Evolutionary conservation across 179 eudicot species (phyloP).

Genomic region (Silene noctiflora): DNA sequence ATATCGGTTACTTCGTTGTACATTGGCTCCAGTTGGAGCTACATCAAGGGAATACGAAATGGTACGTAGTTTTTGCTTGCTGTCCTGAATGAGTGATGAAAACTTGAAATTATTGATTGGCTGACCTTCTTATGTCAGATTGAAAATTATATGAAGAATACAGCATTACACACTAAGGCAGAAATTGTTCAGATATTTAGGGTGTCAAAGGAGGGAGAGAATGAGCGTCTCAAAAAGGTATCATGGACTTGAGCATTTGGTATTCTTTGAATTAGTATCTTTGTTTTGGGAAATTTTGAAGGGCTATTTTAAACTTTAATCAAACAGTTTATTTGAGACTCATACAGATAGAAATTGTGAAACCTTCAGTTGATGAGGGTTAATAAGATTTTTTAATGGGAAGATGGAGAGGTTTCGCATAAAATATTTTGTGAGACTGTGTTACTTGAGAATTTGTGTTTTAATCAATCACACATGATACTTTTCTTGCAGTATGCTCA

Average conservation of each 20-base stretch:
- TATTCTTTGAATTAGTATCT: slow-evolving; percentile 3
- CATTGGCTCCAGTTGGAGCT: slow-evolving; percentile 54
- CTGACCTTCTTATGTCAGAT: slow-evolving; percentile 41
- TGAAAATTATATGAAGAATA: slow-evolving; percentile 63
- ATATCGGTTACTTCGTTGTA: slow-evolving; percentile 70
- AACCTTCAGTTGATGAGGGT: no score
- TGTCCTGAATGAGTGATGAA: neutral
- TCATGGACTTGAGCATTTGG: neutral
- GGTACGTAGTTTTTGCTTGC: slow-evolving; percentile 36
- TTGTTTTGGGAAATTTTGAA: neutral
- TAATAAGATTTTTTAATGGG: no score
- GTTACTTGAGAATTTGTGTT: neutral
- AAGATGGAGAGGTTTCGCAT: no score
- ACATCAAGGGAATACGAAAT: slow-evolving; percentile 60
- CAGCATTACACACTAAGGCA: slow-evolving; percentile 66
- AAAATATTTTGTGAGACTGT: no score
- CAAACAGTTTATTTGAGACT: neutral
- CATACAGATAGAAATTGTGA: neutral
- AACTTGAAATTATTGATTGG: neutral
- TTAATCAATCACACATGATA: neutral
- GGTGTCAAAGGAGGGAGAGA: slow-evolving; percentile 72
- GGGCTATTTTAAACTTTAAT: neutral
- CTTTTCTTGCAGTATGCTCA: slow-evolving; percentile 54
- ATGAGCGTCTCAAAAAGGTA: slow-evolving; percentile 65
- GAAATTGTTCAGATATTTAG: slow-evolving; percentile 67